Percentiles rank a stretch among this genome's conserved stretches.
phyloP scores from a whole-genome alignment of 768 basidiomycete genomes.

The Lactarius pseudohatsudake region DNA sequence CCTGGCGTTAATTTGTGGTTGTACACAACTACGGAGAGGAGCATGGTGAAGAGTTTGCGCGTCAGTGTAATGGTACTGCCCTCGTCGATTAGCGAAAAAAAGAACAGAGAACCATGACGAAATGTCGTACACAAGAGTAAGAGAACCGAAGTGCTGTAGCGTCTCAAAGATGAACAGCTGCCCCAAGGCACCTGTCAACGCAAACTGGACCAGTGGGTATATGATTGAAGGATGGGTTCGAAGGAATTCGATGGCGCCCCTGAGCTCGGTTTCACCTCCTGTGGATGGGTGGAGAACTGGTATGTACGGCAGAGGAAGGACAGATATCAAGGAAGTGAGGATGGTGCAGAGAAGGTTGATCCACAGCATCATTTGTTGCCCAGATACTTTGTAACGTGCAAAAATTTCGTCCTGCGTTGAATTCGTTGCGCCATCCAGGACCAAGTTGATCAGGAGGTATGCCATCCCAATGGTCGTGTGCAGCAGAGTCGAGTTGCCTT shows the following conservation, averaged over 20 bases:
- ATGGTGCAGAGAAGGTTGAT: conserved; percentile 87
- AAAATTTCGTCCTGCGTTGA: conserved; percentile 98
- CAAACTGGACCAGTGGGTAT: conserved; percentile 76
- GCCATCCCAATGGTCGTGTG: conserved; percentile 68
- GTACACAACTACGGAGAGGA: conserved; percentile 90
- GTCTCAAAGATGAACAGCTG: conserved; percentile 99
- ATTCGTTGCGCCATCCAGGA: conserved; percentile 91
- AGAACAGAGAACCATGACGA: conserved; percentile 2
- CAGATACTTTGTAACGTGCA: conserved; percentile 65
- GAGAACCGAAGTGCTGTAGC: conserved; percentile 83
- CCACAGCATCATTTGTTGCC: conserved; percentile 99
- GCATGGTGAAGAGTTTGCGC: conserved; percentile 96
- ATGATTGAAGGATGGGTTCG: conserved; percentile 72
- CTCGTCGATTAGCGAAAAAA: conserved; percentile 20
- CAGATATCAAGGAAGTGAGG: conserved; percentile 63
- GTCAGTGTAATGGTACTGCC: conserved; percentile 90
- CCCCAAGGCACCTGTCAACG: conserved; percentile 88
- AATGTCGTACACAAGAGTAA: conserved; percentile 75
- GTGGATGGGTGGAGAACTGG: conserved; percentile 75
- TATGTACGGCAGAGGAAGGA: conserved; percentile 77
- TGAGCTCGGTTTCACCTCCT: conserved; percentile 61
- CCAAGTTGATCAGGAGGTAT: conserved; percentile 82
- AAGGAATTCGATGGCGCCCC: conserved; percentile 71
- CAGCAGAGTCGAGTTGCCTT: conserved; percentile 44
- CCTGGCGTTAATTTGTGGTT: conserved; percentile 79